Base-by-base conservation (phyloP, 352 stramenopile species). In the Saprolegnia parasitica region DNA sequence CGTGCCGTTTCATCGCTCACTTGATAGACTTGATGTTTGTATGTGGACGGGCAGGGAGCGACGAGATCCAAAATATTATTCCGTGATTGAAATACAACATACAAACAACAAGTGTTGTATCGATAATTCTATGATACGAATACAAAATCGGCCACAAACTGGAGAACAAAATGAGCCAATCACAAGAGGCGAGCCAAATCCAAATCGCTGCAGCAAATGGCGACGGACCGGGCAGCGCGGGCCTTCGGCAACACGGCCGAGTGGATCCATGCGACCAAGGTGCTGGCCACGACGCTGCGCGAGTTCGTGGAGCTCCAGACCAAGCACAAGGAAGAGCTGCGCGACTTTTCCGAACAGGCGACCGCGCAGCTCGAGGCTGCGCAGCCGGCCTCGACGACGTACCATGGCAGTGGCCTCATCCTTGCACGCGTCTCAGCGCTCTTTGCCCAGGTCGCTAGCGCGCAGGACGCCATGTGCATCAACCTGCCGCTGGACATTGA, bases 261-360 rank as follows among this genome's bases (percentile, higher is more conserved):
- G 13, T 70, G 63, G 63, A 35, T 70, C 21, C 63, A 63, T 45
- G 63, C 63, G n/a, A 54, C 63, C 11, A 21, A 70, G 9, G 63
- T 70, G 11, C 35, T 70, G 8, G 63, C 46, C 6, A 40, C 32
- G n/a, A 70, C 63, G 16, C 24, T 70, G 5, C 63, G 63, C 23
- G 63, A 57, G 26, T 70, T 49, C 42, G 55, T 70, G 18, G 29
- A 52, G 63, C 42, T 70, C 5, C 63, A 70, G 35, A 63, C 54
- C 18, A 70, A 70, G 47, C 63, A 70, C 54, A 52, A 70, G 46
- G 63, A 70, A 1, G 63, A 70, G 26, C 42, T 70, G 37, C 63
- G 63, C 11, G 23, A 20, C 10, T 70, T 70, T 62, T n/a, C 63
- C 4, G 46, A 26, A 8, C 40, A 29, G 24, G 63, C 63, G 18